Evolutionary conservation across 1,284 basidiomycete species (phyloP), one percentile per base, ranked within the genome.

Genomic region (Rhodotorula sp.): DNA sequence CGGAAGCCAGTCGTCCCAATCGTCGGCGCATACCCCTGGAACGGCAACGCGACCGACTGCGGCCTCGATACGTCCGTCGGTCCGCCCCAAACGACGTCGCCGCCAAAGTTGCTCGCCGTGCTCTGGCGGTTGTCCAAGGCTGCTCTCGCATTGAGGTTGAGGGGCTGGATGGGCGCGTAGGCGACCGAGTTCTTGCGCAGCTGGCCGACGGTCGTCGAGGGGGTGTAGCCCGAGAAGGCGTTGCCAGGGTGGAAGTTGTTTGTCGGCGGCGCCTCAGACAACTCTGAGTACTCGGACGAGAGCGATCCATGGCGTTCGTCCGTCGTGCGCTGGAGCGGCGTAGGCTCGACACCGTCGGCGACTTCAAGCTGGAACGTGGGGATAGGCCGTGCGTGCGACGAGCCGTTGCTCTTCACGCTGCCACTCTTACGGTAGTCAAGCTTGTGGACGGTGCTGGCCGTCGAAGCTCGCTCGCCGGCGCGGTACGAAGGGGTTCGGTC

Each of bases 1-100:
- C 66, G 53, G 57, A 71, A 71, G 0, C 70, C 70, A 2, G 63
- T 66, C 30, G 36, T 46, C 0, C 70, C 66, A n/a, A 65, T 64
- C 57, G 62, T 56, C 32, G 53, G 59, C 30, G 54, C 54, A 5
- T 39, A 29, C 36, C 22, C 22, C 2, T 19, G 34, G 24, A 56
- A 39, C 22, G 54, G 36, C n/a, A 34, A 56, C 11, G 34, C 34
- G 10, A 13, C 11, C 36, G 24, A n/a, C 10, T n/a, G 24, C 4
- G 34, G 54, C 24, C 24, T 15, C 32, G 54, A 34, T 4, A 39
- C 46, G 54, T 63, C 61, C 46, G 47, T 48, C 48, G 59, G 63
- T 15, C 64, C 60, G 47, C 58, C 60, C 48, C 58, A 69, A 5
- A 49, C 51, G 24, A 56, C 55, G 34, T 61, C 59, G 39, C 62